Percentiles rank a stretch among this genome's conserved stretches.
phyloP scores from a whole-genome alignment of 441 rosid species.

The Eruca vesicaria region DNA sequence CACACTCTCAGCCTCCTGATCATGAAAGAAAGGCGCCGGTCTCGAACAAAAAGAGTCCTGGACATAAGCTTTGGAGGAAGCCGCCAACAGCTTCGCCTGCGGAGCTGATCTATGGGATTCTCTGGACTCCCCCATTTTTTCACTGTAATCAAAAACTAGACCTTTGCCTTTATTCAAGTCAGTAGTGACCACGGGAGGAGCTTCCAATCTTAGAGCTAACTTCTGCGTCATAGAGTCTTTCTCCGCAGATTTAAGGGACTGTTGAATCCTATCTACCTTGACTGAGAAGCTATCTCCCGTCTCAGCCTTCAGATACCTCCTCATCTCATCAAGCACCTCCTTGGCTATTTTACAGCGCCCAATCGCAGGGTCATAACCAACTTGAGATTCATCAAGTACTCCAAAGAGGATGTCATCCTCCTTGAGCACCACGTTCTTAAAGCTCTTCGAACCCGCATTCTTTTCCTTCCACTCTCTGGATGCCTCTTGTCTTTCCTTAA shows the following conservation, averaged over 20 bases:
- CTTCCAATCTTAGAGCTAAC: not conserved
- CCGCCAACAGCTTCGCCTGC: too few relatives aligned
- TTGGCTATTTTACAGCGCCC: not conserved
- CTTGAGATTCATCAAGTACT: not conserved
- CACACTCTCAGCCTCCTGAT: too few relatives aligned
- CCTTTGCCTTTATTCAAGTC: not conserved
- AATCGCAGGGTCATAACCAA: not conserved
- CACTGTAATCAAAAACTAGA: too few relatives aligned
- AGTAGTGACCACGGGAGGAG: not conserved
- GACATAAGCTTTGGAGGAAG: too few relatives aligned
- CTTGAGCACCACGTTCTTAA: too few relatives aligned
- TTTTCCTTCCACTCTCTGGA: not conserved
- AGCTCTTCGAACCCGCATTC: not conserved
- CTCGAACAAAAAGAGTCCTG: too few relatives aligned
- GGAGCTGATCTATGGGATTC: too few relatives aligned
- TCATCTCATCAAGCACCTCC: not conserved
- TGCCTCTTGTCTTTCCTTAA: not conserved
- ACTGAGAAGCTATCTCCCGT: not conserved
- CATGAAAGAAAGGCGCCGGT: too few relatives aligned
- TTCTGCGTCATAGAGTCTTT: not conserved
- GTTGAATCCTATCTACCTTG: not conserved
- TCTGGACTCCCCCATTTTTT: too few relatives aligned
- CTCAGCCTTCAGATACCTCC: not conserved
- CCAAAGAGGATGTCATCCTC: not conserved
- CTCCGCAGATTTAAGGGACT: not conserved